Conservation (phyloP, 768 basidiomycete species). For the Mycena alexandri region DNA sequence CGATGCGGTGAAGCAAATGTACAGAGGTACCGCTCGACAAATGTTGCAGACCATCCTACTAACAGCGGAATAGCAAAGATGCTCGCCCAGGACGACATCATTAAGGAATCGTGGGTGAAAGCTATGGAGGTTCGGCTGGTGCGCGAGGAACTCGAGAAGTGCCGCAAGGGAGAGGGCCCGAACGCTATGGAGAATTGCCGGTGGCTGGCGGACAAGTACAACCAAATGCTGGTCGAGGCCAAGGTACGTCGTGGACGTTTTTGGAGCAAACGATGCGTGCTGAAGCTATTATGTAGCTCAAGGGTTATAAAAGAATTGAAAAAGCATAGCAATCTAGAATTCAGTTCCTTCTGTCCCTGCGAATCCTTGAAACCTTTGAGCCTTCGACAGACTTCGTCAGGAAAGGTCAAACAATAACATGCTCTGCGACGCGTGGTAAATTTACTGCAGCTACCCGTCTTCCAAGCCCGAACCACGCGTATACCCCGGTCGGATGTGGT, state of each 20-base stretch:
- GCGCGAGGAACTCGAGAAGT: constrained; percentile 88
- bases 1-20: constrained; percentile 33
- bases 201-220: constrained; percentile 87
- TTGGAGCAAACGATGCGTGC: not conserved
- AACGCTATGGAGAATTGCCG: constrained; percentile 93
- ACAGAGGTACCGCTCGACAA: constrained; percentile 17
- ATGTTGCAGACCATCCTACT: not conserved
- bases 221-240: constrained; percentile 81
- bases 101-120: constrained; percentile 94
- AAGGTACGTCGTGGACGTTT: constrained; percentile 67
- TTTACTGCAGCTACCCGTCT: no score
- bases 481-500: no score
- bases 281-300: constrained; percentile 58
- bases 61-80: constrained; percentile 62
- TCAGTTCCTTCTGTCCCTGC: not conserved
- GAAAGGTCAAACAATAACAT: no score
- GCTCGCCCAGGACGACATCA: constrained; percentile 75
- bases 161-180: constrained; percentile 90
- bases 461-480: no score
- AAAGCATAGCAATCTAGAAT: constrained; percentile 22
- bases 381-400: no score
- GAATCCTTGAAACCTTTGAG: not conserved
- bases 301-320: constrained; percentile 75
- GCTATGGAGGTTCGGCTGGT: constrained; percentile 95
- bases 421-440: constrained; percentile 1